Base-by-base conservation (phyloP, 495 filamentous ascomycete species). In the Penicillium herquei region DNA sequence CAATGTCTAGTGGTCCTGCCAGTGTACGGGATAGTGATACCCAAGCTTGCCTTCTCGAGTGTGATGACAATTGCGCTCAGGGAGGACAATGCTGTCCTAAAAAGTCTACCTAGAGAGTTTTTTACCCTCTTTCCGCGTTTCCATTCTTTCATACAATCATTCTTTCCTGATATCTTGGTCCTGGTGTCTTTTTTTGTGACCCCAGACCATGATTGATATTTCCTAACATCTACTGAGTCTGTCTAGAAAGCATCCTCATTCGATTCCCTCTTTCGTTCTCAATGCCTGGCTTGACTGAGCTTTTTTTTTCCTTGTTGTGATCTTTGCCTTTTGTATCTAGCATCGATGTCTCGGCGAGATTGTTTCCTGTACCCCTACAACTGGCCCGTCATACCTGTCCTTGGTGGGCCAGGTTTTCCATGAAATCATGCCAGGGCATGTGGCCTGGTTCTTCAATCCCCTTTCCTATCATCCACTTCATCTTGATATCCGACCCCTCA, bases 1-100 rank as follows among this genome's bases (percentile, higher is more conserved):
- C 59, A 32, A 68, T 68, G 33, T 53, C 67, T 26, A 82, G 75
- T 53, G 69, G 72, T 56, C 71, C 75, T 13, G 74, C 70, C 32
- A 85, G 84, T 66, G 55, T 83, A 66, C 71, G 71, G 30, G 78
- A 70, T 42, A 76, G 57, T 21, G 79, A 83, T 31, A 71, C 79
- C 3, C 78, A 85, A 39, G 76, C 82, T 3, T 98, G 93, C 63
- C 75, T 98, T 46, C 67, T 98, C 10, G 90, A 92, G 48, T 97
- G 93, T 49, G 88, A 90, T 7, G 90, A 95, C 55, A 83, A 90
- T 52, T 98, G 92, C 62, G 81, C 77, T 13, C 81, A 76, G 0
- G 82, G 80, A 50, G 85, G 75, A 51, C 77, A 90, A 49, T 98
- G 93, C 71, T 98, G 91, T 61, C 73, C 79, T 26, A 74, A 69